Evolutionary conservation across 495 filamentous ascomycete species (phyloP).

Genomic region (Pyronema domesticum): DNA sequence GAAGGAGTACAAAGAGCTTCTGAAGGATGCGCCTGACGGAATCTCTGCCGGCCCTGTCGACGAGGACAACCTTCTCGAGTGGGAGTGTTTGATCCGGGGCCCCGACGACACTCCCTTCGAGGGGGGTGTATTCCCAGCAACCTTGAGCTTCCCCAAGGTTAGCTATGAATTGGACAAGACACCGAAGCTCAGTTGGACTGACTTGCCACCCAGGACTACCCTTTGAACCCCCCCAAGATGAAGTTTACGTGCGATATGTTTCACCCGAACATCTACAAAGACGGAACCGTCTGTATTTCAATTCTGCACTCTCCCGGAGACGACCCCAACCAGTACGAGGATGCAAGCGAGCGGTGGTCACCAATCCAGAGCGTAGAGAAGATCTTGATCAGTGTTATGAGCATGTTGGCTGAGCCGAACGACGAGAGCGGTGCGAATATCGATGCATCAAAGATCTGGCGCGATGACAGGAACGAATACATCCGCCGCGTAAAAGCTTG

Average conservation of each 20-base stretch:
- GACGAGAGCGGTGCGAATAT: constrained; percentile 92
- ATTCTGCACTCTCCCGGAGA: constrained; percentile 94
- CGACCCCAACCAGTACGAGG: constrained; percentile 89
- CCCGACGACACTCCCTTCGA: constrained; percentile 93
- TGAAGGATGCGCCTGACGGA: constrained; percentile 71
- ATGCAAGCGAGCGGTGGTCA: constrained; percentile 79
- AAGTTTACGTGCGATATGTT: constrained; percentile 80
- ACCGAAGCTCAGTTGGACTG: constrained; percentile 25
- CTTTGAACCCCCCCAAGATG: constrained; percentile 76
- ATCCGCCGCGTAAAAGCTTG: constrained; percentile 69
- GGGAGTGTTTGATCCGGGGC: constrained; percentile 92
- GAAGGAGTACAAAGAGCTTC: constrained; percentile 83
- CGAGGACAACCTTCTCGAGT: constrained; percentile 90
- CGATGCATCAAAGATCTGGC: constrained; percentile 73
- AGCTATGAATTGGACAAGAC: constrained; percentile 9
- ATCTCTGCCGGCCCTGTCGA: constrained; percentile 86
- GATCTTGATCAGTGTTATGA: constrained; percentile 81
- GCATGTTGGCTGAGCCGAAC: constrained; percentile 81
- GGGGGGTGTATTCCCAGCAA: constrained; percentile 82
- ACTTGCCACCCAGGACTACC: constrained; percentile 59
- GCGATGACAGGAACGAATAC: constrained; percentile 58
- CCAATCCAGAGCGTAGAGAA: constrained; percentile 96
- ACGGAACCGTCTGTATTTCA: constrained; percentile 86
- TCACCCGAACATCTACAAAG: constrained; percentile 87
- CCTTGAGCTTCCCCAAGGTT: constrained; percentile 82